A percentile compares a stretch with the other conserved stretches of the same genome.
phyloP scores from a whole-genome alignment of 257 asterid species.

The Phtheirospermum japonicum region DNA sequence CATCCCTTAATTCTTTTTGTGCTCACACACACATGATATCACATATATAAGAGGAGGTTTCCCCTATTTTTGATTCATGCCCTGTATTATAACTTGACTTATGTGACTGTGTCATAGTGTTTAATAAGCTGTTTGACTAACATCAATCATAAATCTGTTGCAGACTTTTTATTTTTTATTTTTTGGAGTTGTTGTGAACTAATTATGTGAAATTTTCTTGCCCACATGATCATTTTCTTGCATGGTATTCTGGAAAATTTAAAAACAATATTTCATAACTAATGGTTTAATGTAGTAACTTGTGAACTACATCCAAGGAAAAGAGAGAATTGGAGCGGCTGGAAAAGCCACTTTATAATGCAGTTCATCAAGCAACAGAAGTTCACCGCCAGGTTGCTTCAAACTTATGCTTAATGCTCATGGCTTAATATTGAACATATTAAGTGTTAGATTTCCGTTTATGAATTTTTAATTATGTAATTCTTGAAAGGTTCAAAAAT shows the following conservation, averaged over 20 bases:
- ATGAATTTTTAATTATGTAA: constrained; percentile 3
- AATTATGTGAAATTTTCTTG: too few species aligned
- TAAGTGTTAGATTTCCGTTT: background rate
- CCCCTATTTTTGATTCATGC: too few species aligned
- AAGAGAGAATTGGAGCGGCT: constrained; percentile 91
- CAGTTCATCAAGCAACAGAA: constrained; percentile 97
- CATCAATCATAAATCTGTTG: too few species aligned
- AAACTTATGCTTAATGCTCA: background rate
- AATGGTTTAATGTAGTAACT: constrained; percentile 50
- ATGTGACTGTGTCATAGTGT: too few species aligned
- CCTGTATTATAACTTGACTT: too few species aligned
- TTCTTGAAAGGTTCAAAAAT: constrained; percentile 69
- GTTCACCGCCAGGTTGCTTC: constrained; percentile 92
- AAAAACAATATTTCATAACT: constrained; percentile 16
- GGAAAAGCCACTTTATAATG: constrained; percentile 81
- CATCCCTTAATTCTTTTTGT: too few species aligned
- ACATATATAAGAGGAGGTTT: too few species aligned
- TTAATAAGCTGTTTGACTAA: too few species aligned
- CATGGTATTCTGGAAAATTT: constrained; percentile 24
- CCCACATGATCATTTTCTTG: constrained; percentile 2
- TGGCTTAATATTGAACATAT: constrained; percentile 11
- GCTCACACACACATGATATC: too few species aligned
- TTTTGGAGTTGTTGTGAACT: background rate
- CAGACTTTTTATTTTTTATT: too few species aligned
- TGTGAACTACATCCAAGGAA: constrained; percentile 94